Percentiles rank a stretch among this genome's conserved stretches.
These are phyloP conservation scores for Hericium coralloides DNA, from an alignment of 768 basidiomycete species.

Conservation along the genomic window DNA sequence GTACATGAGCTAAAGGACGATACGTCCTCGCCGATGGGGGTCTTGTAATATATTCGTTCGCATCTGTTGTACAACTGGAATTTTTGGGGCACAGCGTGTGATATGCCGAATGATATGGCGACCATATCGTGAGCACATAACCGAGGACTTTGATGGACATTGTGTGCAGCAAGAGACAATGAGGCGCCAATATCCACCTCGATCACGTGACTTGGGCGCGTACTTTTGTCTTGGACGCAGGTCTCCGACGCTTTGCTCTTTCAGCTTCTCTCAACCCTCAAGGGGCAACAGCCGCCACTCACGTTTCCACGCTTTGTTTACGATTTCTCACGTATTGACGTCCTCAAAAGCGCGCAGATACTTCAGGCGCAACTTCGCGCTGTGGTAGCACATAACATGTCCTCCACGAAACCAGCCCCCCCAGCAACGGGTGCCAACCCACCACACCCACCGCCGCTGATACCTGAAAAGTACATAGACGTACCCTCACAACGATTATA, in stretches of 20 bases:
- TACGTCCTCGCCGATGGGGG: background rate
- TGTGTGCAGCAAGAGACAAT: no score
- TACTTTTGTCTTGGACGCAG: background rate
- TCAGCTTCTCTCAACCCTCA: background rate
- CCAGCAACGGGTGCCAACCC: background rate
- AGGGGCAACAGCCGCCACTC: background rate
- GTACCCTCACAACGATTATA: conserved; percentile 76
- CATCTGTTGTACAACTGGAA: background rate
- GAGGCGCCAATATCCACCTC: background rate
- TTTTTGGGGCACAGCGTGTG: no score
- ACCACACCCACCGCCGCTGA: conserved; percentile 35
- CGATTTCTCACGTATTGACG: no score
- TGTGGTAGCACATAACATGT: background rate
- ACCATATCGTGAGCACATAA: no score
- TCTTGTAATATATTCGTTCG: background rate
- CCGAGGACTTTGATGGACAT: no score
- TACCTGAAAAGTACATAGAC: conserved; percentile 68
- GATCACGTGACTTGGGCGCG: conserved; percentile 1
- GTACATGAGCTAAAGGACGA: conserved; percentile 23
- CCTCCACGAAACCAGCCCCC: background rate
- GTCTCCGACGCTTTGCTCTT: background rate
- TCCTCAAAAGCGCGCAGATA: no score
- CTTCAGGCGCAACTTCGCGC: no score
- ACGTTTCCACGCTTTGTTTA: no score
- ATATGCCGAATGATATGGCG: no score